Base-by-base conservation (phyloP, 352 stramenopile species). In the Phytophthora parvispora region DNA sequence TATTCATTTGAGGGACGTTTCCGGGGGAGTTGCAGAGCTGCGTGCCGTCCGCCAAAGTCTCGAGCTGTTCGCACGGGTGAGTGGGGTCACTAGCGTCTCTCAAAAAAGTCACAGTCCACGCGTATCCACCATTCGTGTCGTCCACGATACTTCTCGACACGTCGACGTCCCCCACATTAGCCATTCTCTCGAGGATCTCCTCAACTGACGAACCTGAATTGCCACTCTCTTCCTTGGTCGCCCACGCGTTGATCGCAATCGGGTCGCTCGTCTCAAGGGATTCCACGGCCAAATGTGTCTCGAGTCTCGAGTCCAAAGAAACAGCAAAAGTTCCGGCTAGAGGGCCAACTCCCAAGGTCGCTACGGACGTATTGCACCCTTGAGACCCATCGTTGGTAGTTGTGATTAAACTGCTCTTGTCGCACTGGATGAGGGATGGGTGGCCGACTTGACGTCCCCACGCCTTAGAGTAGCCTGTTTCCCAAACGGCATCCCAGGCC, bases 371-470 rank as follows among this genome's bases (percentile, higher is more conserved):
- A 2, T n/a, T 22, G 51, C 88, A 95, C 2, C 60, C 45, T 55
- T 92, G 75, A n/a, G 60, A 89, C 0, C 83, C 80, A 34, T 92
- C 84, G 34, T 56, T 90, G 4, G 84, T 77, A 10, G 84, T 82
- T 5, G 82, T 93, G 10, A 83, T 91, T 29, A 96, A 56, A 0
- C 85, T 83, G 38, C 86, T 81, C n/a, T 83, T 75, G 56, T 92
- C 77, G 50, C 89, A 96, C 20, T 69, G 60, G 2, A 95, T 58
- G 18, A 64, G 51, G 15, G 86, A 74, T 42, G 99, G 83, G 32
- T 97, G 87, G 0, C 97, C 97, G 4, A 99, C 95, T 62, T 99
- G 98, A 18, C 96, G 97, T 1, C 97, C 97, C 97, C 97, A 99
- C 5, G 93, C 94, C 69, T 98, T 99, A 2, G 95, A 99, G 77